Conservation (phyloP, 805 yeast genomes). For the Danielia reshetovae region DNA sequence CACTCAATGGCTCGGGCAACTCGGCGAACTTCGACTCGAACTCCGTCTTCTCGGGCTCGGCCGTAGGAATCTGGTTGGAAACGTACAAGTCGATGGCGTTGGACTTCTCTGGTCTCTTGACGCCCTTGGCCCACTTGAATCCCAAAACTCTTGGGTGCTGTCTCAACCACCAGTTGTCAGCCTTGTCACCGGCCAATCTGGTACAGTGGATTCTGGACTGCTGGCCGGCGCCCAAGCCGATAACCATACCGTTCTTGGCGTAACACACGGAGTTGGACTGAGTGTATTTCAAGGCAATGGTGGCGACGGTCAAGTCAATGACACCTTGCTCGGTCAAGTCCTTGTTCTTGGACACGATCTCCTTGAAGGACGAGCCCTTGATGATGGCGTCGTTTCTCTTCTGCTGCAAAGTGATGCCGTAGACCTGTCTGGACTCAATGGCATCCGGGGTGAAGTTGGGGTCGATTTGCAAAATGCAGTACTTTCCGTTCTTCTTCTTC, state of each 20-base stretch:
- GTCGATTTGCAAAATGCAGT: constrained; percentile 93
- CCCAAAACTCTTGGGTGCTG: constrained; percentile 93
- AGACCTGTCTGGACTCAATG: constrained; percentile 89
- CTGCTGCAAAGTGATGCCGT: constrained; percentile 92
- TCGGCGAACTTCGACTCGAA: constrained; percentile 84
- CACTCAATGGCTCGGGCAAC: constrained; percentile 79
- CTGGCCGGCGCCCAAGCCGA: constrained; percentile 99
- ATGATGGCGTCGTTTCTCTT: constrained; percentile 97
- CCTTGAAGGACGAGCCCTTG: constrained; percentile 84
- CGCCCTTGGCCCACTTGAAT: constrained; percentile 97
- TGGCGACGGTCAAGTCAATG: constrained; percentile 93
- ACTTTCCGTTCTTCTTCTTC: constrained; percentile 96
- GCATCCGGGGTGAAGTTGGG: constrained; percentile 84
- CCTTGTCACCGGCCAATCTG: constrained; percentile 98
- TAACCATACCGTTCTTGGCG: constrained; percentile 98
- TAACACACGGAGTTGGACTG: constrained; percentile 98
- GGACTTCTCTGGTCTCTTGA: constrained; percentile 97
- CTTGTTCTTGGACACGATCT: constrained; percentile 85
- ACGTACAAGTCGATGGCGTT: constrained; percentile 96
- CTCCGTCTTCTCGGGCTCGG: constrained; percentile 90
- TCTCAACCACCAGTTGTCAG: constrained; percentile 99
- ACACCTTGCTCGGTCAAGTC: constrained; percentile 86
- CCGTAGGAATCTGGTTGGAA: constrained; percentile 83
- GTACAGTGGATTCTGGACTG: constrained; percentile 99
- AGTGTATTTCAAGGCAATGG: constrained; percentile 94